Evolutionary conservation across 2,329 filamentous ascomycete genomes (phyloP), one percentile per base, ranked within the genome.

Genomic region (Fusarium poae): DNA sequence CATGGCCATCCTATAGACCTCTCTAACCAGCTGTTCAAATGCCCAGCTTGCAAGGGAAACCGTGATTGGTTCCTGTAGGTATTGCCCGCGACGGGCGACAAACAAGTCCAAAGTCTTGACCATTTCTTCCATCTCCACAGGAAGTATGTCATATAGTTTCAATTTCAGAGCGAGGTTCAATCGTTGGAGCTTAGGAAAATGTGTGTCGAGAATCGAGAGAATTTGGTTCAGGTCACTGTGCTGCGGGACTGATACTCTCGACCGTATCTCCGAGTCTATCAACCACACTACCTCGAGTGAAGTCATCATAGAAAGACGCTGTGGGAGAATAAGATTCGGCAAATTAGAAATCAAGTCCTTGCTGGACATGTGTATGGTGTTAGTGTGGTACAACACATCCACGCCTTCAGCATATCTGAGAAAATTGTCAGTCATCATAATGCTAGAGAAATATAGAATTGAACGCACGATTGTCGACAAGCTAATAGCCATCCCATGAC

Each of bases 361-460:
- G 27, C 44, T 46, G 18, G 27, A 21, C 3, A 46, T 7, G 5
- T 32, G n/a, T 3, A 46, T 20, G 3, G 1, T 4, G 3, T 46
- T 46, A 2, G 44, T 46, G 13, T 11, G 27, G 44, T 46, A 32
- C 0, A 46, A 6, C n/a, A 46, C 44, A 6, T 46, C 27, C 3
- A 46, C 16, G 1, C 44, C 27, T 30, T 46, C 43, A 15, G 1
- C 15, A 3, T 45, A 45, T 20, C 43, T 45, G 8, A 8, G 12
- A 45, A 15, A 11, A 10, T 29, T 7, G 11, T 29, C 13, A n/a
- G 12, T 15, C n/a, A 20, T 3, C 12, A 23, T 29, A 15, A 11
- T 10, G 6, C 20, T 21, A 12, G 18, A 15, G 6, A 15, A 20
- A 5, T 3, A n/a, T 27, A 0, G 4, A 3, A 4, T 3, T 8